A percentile compares a stretch with the other conserved stretches of the same genome.
Conservation (phyloP, 345 rosid species). For the Syzygium grande region DNA sequence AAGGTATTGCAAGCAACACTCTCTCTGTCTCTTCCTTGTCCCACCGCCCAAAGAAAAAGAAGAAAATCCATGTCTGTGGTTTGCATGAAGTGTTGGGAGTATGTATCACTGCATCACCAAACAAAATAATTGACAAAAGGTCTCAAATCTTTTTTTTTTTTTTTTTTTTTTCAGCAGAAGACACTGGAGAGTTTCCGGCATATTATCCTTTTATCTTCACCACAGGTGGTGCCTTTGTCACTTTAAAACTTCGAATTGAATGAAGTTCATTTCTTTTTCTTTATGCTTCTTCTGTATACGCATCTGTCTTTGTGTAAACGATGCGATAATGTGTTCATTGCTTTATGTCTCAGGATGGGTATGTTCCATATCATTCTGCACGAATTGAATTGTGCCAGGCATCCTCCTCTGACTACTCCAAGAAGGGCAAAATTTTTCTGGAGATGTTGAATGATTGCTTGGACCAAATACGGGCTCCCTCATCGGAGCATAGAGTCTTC, state of each 20-base stretch:
- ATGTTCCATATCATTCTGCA: constrained; percentile 97
- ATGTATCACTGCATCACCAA: background rate
- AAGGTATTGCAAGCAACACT: constrained; percentile 33
- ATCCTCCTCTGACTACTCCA: constrained; percentile 73
- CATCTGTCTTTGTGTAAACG: background rate
- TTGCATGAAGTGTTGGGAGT: background rate
- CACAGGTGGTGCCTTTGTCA: constrained; percentile 55
- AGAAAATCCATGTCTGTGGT: background rate
- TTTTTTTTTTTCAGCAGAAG: constrained; percentile 58
- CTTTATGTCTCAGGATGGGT: constrained; percentile 64
- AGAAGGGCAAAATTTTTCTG: constrained; percentile 63
- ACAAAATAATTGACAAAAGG: background rate
- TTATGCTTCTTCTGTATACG: background rate
- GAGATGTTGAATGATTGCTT: constrained; percentile 91
- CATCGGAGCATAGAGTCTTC: constrained; percentile 52
- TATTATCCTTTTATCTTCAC: constrained; percentile 74
- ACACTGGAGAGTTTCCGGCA: constrained; percentile 72
- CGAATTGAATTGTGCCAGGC: constrained; percentile 80
- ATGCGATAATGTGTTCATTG: background rate
- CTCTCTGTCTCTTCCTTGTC: background rate
- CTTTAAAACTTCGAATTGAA: background rate
- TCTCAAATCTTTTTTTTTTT: background rate
- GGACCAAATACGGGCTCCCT: constrained; percentile 88
- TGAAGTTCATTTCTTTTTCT: background rate
- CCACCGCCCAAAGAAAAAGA: background rate